phyloP scores from a whole-genome alignment of 306 rosid genomes.

The Quercus cerris region DNA sequence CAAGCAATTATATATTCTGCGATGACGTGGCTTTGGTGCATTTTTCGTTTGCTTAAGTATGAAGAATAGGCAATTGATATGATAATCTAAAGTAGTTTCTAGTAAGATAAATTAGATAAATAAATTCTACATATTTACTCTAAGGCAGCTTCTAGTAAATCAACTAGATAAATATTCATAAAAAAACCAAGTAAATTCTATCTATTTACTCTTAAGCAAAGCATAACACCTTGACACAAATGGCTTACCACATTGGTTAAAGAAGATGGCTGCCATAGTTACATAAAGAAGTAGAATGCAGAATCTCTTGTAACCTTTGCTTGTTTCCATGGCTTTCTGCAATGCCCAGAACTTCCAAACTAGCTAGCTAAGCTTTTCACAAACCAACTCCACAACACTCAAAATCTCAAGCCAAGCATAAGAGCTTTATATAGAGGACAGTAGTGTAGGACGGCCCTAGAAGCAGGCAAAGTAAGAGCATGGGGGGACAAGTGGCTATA shows the following conservation, averaged over 20 bases:
- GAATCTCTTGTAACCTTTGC: constrained; percentile 23
- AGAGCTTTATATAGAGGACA: constrained; percentile 24
- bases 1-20: no score
- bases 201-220: neutral
- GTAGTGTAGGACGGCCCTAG: constrained; percentile 14
- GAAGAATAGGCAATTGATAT: neutral
- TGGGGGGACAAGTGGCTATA: constrained; percentile 37
- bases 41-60: neutral
- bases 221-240: neutral
- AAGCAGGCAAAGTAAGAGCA: constrained; percentile 23
- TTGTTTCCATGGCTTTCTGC: constrained; percentile 41
- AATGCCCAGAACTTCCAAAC: constrained; percentile 9
- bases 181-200: no score
- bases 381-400: constrained; percentile 24
- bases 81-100: neutral
- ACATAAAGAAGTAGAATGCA: constrained; percentile 40
- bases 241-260: constrained; percentile 65
- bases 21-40: no score
- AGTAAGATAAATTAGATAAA: neutral
- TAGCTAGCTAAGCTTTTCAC: neutral
- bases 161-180: no score
- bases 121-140: neutral
- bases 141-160: neutral
- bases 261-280: constrained; percentile 38
- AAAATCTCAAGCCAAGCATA: constrained; percentile 27